A percentile compares a stretch with the other conserved stretches of the same genome.
These are phyloP conservation scores for Morella rubra DNA, from an alignment of 306 rosid genomes.

Conservation along the genomic window DNA sequence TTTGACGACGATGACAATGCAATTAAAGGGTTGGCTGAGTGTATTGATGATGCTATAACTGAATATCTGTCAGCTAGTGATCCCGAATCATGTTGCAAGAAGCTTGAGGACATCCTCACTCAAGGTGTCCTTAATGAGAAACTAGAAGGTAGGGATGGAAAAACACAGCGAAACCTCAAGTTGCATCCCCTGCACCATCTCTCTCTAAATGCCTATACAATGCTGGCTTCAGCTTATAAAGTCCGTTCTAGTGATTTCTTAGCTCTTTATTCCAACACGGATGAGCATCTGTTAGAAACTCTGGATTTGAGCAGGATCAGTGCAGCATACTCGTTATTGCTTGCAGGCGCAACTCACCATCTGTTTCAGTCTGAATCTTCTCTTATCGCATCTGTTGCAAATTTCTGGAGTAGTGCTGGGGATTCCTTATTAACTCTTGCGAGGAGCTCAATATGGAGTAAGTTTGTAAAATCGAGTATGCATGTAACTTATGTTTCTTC, in stretches of 20 bases:
- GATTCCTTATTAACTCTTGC: slow-evolving; percentile 60
- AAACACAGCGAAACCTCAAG: slow-evolving; percentile 30
- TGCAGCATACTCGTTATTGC: slow-evolving; percentile 66
- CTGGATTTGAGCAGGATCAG: slow-evolving; percentile 53
- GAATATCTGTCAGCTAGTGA: slow-evolving; percentile 58
- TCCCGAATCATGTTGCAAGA: slow-evolving; percentile 53
- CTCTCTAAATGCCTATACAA: slow-evolving; percentile 61
- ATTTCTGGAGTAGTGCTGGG: slow-evolving; percentile 70
- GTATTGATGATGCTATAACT: slow-evolving; percentile 46
- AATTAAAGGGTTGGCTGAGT: slow-evolving; percentile 39
- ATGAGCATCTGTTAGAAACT: slow-evolving; percentile 31
- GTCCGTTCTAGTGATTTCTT: slow-evolving; percentile 45
- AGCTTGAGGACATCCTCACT: slow-evolving; percentile 52
- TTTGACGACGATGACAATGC: slow-evolving; percentile 36
- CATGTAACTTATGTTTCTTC: slow-evolving; percentile 30
- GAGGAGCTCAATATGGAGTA: slow-evolving; percentile 47
- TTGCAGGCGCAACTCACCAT: slow-evolving; percentile 70
- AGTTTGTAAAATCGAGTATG: slow-evolving; percentile 22
- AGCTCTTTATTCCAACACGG: slow-evolving; percentile 27
- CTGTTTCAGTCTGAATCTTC: slow-evolving; percentile 67
- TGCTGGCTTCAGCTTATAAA: slow-evolving; percentile 70
- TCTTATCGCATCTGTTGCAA: slow-evolving; percentile 55
- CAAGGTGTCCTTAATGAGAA: slow-evolving; percentile 42
- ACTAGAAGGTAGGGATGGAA: slow-evolving; percentile 35
- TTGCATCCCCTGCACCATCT: slow-evolving; percentile 67